phyloP scores from a whole-genome alignment of 306 rosid species.

The Castanea mollissima region DNA sequence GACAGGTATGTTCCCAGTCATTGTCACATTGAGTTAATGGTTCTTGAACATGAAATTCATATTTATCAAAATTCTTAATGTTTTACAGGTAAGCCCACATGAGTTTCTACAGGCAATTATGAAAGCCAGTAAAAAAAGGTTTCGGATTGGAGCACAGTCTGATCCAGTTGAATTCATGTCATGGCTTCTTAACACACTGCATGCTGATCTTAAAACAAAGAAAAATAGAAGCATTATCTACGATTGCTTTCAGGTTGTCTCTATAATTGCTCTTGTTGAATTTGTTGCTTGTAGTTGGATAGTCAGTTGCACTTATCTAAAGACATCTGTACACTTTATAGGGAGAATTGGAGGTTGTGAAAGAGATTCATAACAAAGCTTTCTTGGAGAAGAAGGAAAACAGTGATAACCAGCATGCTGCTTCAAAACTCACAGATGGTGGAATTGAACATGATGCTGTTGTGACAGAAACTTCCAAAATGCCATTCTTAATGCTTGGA shows the following conservation, averaged over 20 bases:
- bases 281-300: constrained; percentile 17
- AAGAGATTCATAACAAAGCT: constrained; percentile 69
- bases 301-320: constrained; percentile 6
- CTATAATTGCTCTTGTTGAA: constrained; percentile 13
- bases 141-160: constrained; percentile 84
- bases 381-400: constrained; percentile 59
- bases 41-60: constrained; percentile 11
- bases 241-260: constrained; percentile 85
- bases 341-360: constrained; percentile 97
- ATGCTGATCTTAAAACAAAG: constrained; percentile 74
- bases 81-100: constrained; percentile 86
- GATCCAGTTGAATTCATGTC: constrained; percentile 98
- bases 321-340: constrained; percentile 24
- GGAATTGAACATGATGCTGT: constrained; percentile 40
- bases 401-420: constrained; percentile 37
- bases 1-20: constrained; percentile 66
- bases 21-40: not conserved
- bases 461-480: constrained; percentile 59
- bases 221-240: constrained; percentile 78
- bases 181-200: constrained; percentile 94
- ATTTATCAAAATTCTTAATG: constrained; percentile 15
- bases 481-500: constrained; percentile 97
- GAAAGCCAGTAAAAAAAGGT: constrained; percentile 93
- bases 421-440: constrained; percentile 42
- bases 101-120: constrained; percentile 97